These are phyloP conservation scores for Ulota crispa DNA, from an alignment of 225 moss, liverwort and hornwort genomes.

Conservation along the genomic window DNA sequence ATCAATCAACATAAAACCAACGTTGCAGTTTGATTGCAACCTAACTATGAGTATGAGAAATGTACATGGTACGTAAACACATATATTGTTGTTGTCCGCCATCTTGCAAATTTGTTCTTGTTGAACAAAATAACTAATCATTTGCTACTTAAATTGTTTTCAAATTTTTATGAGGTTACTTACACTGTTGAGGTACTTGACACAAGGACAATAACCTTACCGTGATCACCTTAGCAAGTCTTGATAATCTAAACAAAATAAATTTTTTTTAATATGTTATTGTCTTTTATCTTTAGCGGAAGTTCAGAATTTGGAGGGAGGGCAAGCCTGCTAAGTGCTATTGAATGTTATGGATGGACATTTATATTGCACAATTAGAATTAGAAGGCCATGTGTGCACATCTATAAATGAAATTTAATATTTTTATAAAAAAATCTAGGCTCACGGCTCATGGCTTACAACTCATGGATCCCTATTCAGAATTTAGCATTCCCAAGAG, in stretches of 20 bases:
- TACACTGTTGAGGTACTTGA: slow-evolving; percentile 26
- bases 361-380: too few relatives aligned
- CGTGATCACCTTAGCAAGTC: not conserved
- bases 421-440: too few relatives aligned
- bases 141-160: not conserved
- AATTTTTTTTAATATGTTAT: too few relatives aligned
- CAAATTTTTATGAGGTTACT: not conserved
- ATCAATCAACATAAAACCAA: slow-evolving; percentile 3
- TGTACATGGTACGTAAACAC: not conserved
- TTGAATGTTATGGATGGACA: too few relatives aligned
- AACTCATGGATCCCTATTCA: too few relatives aligned
- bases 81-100: slow-evolving; percentile 9
- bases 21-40: not conserved
- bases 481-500: too few relatives aligned
- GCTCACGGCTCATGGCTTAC: too few relatives aligned
- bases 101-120: slow-evolving; percentile 28
- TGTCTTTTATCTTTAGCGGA: slow-evolving; percentile 37
- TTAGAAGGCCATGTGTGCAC: too few relatives aligned
- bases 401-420: too few relatives aligned
- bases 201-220: slow-evolving; percentile 27
- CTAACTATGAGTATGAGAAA: not conserved
- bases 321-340: too few relatives aligned
- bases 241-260: slow-evolving; percentile 11
- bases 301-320: too few relatives aligned
- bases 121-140: slow-evolving; percentile 4